Percentiles rank a stretch among this genome's conserved stretches.
These are phyloP conservation scores for Leptodermis oblonga DNA, from an alignment of 257 asterid species.

Conservation along the genomic window DNA sequence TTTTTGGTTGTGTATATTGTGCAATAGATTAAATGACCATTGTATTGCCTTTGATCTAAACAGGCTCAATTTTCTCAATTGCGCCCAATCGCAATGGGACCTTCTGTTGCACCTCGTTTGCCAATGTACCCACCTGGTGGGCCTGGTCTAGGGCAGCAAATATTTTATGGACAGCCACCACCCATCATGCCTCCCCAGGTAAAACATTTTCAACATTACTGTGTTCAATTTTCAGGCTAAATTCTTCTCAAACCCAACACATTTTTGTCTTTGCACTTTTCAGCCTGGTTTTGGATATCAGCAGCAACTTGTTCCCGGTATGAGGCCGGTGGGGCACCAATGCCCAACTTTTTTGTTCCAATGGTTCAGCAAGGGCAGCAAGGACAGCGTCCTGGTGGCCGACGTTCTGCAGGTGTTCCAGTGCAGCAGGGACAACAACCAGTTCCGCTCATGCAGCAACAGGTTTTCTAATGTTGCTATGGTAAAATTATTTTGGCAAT, in stretches of 20 bases:
- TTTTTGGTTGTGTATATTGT: neutral
- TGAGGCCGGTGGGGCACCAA: conserved; percentile 83
- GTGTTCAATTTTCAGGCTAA: neutral
- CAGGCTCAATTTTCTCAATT: conserved; percentile 92
- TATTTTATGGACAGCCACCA: conserved; percentile 85
- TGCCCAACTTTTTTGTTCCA: conserved; percentile 87
- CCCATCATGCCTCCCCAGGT: conserved; percentile 84
- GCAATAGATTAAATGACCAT: neutral
- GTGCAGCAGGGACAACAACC: conserved; percentile 84
- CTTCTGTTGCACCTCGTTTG: conserved; percentile 75
- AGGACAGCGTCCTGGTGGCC: conserved; percentile 93
- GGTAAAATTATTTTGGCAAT: neutral
- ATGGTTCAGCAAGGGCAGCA: conserved; percentile 90
- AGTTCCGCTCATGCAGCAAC: conserved; percentile 79
- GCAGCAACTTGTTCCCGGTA: conserved; percentile 95
- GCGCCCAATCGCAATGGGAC: conserved; percentile 71
- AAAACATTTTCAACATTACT: conserved; percentile 7
- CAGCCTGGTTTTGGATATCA: conserved; percentile 99
- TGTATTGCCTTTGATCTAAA: conserved; percentile 11
- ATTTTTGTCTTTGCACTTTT: neutral
- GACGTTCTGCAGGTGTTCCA: conserved; percentile 57
- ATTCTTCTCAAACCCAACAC: neutral
- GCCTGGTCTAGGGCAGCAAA: conserved; percentile 87
- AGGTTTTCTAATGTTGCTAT: conserved; percentile 29
- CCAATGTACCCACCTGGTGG: conserved; percentile 75